Base-by-base conservation (phyloP, 2,329 filamentous ascomycete genomes). In the Conoideocrella luteorostrata region DNA sequence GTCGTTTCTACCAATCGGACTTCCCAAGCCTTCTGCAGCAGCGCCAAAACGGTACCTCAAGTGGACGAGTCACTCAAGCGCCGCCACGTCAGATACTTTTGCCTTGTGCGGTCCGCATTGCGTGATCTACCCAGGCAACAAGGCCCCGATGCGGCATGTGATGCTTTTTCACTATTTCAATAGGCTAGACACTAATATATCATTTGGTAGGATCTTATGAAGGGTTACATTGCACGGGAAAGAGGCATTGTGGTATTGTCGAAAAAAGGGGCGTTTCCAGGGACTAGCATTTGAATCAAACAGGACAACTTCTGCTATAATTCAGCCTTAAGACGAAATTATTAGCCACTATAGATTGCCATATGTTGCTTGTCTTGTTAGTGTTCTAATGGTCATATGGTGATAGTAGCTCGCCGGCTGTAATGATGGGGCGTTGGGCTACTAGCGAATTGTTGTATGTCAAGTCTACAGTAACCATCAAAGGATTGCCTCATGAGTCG, bases 161-260 rank as follows among this genome's bases (percentile, higher is more conserved):
- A 7, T n/a, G 7, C 5, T 18, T 17, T 32, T 7, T 18, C 28
- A 30, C 17, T 29, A 5, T 13, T 23, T 15, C 9, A 22, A 13
- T 28, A 10, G n/a, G n/a, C n/a, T n/a, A 12, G 22, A 37, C 55
- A 62, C 62, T n/a, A 17, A 30, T 65, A 30, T 65, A 49, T 45
- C 18, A 46, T 21, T 39, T 33, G 36, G 21, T 48, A 95, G 88
- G 86, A 86, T 47, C 74, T 93, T 20, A 95, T 98, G 87, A 98
- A 97, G 67, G 93, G 94, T 32, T 98, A 98, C 66, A 98, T 98
- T 53, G 84, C 91, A 24, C 84, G 91, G 43, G 90, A 95, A 54
- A 81, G 86, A 53, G 86, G 85, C 26, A 90, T 90, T 53, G 86
- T 98, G 22, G 93, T 98, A 17, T 69, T 98, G 45, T 96, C 88